Conservation (phyloP, 495 filamentous ascomycete species). For the Neurospora cerealis region DNA sequence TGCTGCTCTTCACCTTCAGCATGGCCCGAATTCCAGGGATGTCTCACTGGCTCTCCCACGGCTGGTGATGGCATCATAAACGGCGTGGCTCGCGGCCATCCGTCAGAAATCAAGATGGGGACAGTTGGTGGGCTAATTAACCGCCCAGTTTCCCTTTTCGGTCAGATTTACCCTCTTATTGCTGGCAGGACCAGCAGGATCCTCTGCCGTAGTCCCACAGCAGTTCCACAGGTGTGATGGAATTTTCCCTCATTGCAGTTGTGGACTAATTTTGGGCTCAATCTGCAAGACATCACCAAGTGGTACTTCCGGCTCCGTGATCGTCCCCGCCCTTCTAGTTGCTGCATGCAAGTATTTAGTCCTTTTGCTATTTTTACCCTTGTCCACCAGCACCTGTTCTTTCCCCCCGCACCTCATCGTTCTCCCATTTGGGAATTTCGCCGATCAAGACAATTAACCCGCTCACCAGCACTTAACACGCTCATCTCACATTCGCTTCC, state of each 20-base stretch:
- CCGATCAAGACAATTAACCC: not conserved
- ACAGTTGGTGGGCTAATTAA: constrained; percentile 21
- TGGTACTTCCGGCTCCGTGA: not conserved
- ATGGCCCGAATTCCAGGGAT: not conserved
- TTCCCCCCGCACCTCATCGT: not conserved
- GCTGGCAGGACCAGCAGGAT: not conserved
- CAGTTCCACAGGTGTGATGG: constrained; percentile 3
- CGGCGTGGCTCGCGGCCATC: not conserved
- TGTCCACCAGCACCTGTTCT: not conserved
- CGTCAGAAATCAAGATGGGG: not conserved
- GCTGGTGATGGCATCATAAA: not conserved
- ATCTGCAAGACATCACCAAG: constrained; percentile 1
- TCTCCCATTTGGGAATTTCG: not conserved
- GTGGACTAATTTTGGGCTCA: constrained; percentile 21
- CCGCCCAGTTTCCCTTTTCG: constrained; percentile 12
- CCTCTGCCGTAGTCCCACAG: not conserved
- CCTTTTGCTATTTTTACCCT: constrained; percentile 14
- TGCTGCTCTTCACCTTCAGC: not conserved
- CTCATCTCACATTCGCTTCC: not conserved
- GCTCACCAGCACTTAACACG: not conserved
- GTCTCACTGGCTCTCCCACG: not conserved
- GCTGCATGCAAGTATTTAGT: constrained; percentile 1
- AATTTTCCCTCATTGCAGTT: constrained; percentile 17
- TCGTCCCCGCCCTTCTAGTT: not conserved
- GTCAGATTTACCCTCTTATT: constrained; percentile 6